phyloP scores from a whole-genome alignment of 2,329 filamentous ascomycete genomes.

The Fusarium chuoi region DNA sequence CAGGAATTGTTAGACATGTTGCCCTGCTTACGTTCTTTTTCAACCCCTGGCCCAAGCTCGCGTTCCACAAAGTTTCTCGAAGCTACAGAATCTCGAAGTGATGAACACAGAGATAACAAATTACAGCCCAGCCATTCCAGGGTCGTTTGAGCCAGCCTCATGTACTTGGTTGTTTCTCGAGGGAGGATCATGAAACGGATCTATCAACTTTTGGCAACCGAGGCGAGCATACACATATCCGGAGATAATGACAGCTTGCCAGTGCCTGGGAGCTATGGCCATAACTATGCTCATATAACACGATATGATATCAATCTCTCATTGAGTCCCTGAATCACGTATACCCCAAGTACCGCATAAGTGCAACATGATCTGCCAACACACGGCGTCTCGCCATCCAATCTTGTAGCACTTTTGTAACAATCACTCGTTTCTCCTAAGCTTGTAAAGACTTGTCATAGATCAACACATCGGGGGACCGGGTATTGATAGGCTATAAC shows the following conservation, averaged over 20 bases:
- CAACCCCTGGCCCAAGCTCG: background rate
- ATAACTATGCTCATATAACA: background rate
- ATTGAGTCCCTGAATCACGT: constrained; percentile 6
- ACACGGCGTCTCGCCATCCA: constrained; percentile 26
- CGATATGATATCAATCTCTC: background rate
- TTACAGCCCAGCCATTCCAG: constrained; percentile 4
- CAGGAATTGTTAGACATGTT: constrained; percentile 2
- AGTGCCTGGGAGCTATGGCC: background rate
- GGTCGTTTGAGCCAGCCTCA: constrained; percentile 32
- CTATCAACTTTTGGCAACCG: background rate
- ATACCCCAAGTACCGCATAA: constrained; percentile 3
- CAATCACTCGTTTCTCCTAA: background rate
- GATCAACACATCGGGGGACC: constrained; percentile 9
- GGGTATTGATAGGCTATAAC: constrained; percentile 6
- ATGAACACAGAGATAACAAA: constrained; percentile 11
- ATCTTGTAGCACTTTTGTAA: constrained; percentile 32
- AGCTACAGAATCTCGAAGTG: constrained; percentile 14
- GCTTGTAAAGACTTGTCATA: constrained; percentile 1
- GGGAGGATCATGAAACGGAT: constrained; percentile 21
- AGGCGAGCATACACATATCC: constrained; percentile 3
- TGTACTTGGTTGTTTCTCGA: constrained; percentile 8
- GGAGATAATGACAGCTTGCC: background rate
- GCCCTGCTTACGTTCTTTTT: background rate
- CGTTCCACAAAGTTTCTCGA: constrained; percentile 27
- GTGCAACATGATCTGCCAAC: constrained; percentile 26